Conservation (phyloP, 495 filamentous ascomycete genomes). For the Neurospora discreta region DNA sequence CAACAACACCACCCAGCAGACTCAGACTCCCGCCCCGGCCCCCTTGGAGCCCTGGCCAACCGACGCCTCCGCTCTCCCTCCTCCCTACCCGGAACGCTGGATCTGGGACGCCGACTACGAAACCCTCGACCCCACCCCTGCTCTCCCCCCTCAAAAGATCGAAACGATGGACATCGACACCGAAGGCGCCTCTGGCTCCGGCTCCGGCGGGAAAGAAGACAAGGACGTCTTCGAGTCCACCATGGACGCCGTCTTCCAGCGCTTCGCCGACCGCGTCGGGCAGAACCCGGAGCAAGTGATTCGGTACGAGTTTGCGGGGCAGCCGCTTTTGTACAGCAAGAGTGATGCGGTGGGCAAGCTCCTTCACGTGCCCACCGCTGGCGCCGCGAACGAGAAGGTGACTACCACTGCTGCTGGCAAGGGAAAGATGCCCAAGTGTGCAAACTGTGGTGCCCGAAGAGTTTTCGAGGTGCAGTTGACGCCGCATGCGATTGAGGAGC, state of each 20-base stretch:
- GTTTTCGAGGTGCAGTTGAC: conserved; percentile 82
- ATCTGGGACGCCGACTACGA: conserved; percentile 87
- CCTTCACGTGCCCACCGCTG: conserved; percentile 24
- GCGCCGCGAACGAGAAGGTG: conserved; percentile 11
- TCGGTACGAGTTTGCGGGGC: conserved; percentile 78
- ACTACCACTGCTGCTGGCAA: conserved; percentile 2
- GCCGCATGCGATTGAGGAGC: conserved; percentile 79
- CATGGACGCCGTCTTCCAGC: conserved; percentile 83
- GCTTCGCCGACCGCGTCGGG: conserved; percentile 73
- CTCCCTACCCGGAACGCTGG: conserved; percentile 66
- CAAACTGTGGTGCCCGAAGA: conserved; percentile 59
- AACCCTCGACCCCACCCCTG: conserved; percentile 48
- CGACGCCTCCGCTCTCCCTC: conserved; percentile 44
- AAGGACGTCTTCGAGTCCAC: conserved; percentile 74
- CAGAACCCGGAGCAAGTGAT: conserved; percentile 94
- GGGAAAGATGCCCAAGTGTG: conserved; percentile 56
- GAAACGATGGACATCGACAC: conserved; percentile 48
- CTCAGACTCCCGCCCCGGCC: conserved; percentile 31
- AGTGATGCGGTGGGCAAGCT: conserved; percentile 60
- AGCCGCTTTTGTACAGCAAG: conserved; percentile 71
- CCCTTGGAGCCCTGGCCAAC: conserved; percentile 63
- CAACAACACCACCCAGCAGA: conserved; percentile 26
- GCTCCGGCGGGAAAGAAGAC: conserved; percentile 40
- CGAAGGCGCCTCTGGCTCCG: background rate
- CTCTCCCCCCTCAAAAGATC: conserved; percentile 30